Percentiles rank a stretch among this genome's conserved stretches.
Conservation (phyloP, 2,329 filamentous ascomycete species). For the Xylariales sp. region DNA sequence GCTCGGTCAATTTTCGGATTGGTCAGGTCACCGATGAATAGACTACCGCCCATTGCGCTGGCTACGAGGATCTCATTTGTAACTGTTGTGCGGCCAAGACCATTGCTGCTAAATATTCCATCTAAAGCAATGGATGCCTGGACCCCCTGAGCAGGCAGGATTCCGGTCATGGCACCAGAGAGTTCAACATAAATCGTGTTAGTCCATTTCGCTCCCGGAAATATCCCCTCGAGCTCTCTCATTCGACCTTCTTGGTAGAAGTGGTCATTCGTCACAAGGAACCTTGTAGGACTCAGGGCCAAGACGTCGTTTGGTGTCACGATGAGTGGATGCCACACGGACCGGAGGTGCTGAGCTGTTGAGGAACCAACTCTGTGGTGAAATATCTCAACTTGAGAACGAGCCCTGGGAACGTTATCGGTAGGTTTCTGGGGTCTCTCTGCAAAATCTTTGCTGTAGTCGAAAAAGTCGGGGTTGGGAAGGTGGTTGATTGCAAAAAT, state of each 20-base stretch:
- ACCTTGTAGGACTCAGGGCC: conserved; percentile 37
- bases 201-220: conserved; percentile 38
- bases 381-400: conserved; percentile 56
- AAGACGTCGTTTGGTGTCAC: conserved; percentile 56
- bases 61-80: conserved; percentile 36
- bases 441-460: not conserved
- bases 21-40: conserved; percentile 36
- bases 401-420: conserved; percentile 30
- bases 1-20: conserved; percentile 23
- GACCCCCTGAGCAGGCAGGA: conserved; percentile 25
- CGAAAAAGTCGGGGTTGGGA: conserved; percentile 38
- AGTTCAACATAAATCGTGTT: conserved; percentile 41
- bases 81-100: conserved; percentile 44
- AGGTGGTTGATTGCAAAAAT: conserved; percentile 59
- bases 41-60: conserved; percentile 37
- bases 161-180: conserved; percentile 9
- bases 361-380: conserved; percentile 42
- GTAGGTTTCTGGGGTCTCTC: conserved; percentile 4
- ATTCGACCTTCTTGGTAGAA: conserved; percentile 42
- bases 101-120: conserved; percentile 51
- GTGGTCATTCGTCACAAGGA: conserved; percentile 60
- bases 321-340: conserved; percentile 48
- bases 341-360: conserved; percentile 42
- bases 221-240: conserved; percentile 42
- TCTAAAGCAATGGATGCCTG: conserved; percentile 37